Evolutionary conservation across 179 eudicot species (phyloP).

Genomic region (Sideroxylon spinosum): DNA sequence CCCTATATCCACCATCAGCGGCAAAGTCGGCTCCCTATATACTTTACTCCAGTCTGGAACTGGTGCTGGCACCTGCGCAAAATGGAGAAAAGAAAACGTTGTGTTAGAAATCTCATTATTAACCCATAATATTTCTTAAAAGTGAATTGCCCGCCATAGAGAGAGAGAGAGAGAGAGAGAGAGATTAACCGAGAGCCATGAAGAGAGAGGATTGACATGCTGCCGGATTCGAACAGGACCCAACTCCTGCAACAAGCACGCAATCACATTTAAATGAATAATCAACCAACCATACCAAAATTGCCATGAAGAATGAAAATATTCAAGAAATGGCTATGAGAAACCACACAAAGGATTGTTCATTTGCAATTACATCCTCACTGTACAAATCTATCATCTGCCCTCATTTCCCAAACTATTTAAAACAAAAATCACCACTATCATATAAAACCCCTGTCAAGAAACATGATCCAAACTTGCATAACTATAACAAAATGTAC

Average conservation of each 20-base stretch:
- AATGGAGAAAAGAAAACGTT: conserved; percentile 6
- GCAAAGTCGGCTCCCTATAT: conserved; percentile 57
- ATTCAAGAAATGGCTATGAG: background rate
- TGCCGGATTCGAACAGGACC: conserved; percentile 79
- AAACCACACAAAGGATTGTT: background rate
- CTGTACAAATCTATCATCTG: background rate
- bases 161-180: background rate
- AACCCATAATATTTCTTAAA: background rate
- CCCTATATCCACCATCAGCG: conserved; percentile 86
- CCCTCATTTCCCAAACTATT: background rate
- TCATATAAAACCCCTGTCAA: background rate
- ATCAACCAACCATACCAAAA: background rate
- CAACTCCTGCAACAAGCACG: conserved; percentile 52
- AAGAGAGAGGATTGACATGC: conserved; percentile 91
- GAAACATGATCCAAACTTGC: background rate
- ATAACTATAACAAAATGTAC: background rate
- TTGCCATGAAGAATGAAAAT: background rate
- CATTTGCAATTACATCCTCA: background rate
- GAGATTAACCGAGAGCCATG: conserved; percentile 42
- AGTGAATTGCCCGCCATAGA: background rate
- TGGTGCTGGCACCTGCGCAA: conserved; percentile 62
- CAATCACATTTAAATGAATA: background rate
- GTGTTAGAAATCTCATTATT: background rate
- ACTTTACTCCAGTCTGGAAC: conserved; percentile 80
- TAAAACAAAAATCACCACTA: background rate